Conservation (phyloP, 169 alveolate species). For the Plasmodium relictum region DNA sequence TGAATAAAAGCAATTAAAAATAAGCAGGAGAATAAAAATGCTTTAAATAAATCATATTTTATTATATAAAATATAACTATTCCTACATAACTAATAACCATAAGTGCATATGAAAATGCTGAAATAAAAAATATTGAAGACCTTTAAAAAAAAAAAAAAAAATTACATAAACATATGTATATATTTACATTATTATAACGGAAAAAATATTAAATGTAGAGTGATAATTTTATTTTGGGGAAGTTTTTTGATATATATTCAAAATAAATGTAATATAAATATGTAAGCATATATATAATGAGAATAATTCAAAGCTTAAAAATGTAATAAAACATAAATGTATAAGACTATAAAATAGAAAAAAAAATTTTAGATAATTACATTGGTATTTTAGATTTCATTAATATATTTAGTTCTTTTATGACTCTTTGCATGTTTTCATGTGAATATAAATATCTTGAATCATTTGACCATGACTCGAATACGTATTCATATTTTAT, state of each 20-base stretch:
- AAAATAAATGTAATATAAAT: too few relatives aligned
- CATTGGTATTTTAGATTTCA: conserved; percentile 55
- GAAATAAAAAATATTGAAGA: conserved; percentile 31
- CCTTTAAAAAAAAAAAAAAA: conserved; percentile 13
- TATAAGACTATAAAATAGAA: neutral
- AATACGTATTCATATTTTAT: conserved; percentile 33
- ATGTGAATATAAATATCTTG: conserved; percentile 61
- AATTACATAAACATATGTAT: neutral
- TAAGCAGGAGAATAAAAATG: conserved; percentile 37
- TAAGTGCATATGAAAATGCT: conserved; percentile 22
- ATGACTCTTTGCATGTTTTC: conserved; percentile 57
- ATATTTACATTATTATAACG: neutral
- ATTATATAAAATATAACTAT: conserved; percentile 3
- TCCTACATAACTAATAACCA: conserved; percentile 16
- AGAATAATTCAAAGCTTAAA: neutral
- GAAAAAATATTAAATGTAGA: neutral
- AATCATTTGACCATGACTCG: conserved; percentile 58
- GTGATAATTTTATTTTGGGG: too few relatives aligned
- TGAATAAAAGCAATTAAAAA: conserved; percentile 44
- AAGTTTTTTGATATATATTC: too few relatives aligned
- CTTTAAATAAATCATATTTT: neutral
- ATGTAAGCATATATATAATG: neutral
- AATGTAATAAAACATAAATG: neutral
- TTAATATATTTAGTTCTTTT: conserved; percentile 42
- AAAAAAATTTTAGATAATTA: neutral